Conservation (phyloP, 495 filamentous ascomycete species). For the Trichoderma erinaceum region DNA sequence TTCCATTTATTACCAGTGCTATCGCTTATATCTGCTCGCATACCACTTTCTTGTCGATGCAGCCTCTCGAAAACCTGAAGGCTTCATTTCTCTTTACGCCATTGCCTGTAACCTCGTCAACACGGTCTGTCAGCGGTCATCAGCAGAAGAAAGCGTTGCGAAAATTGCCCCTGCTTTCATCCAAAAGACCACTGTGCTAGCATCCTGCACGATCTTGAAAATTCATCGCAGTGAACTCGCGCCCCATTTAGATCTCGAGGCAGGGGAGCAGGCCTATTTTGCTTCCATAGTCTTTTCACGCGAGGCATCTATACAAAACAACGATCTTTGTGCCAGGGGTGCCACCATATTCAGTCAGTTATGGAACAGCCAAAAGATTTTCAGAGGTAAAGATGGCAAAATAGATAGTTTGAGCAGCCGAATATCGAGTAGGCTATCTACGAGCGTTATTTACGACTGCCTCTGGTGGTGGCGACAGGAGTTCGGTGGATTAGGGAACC, state of each 20-base stretch:
- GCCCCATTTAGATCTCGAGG: constrained; percentile 29
- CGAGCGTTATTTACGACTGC: constrained; percentile 40
- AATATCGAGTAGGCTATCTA: constrained; percentile 38
- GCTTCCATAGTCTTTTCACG: constrained; percentile 35
- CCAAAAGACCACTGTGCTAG: constrained; percentile 30
- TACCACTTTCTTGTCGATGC: constrained; percentile 41
- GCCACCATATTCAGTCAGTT: constrained; percentile 33
- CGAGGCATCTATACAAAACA: constrained; percentile 34
- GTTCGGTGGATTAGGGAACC: constrained; percentile 30
- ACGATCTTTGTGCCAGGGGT: constrained; percentile 34
- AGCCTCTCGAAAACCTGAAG: constrained; percentile 26
- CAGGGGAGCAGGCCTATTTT: constrained; percentile 32
- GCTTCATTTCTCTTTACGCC: constrained; percentile 30
- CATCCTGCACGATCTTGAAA: constrained; percentile 33
- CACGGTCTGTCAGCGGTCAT: constrained; percentile 18
- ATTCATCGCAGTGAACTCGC: constrained; percentile 35
- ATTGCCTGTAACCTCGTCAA: constrained; percentile 37
- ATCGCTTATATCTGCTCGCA: constrained; percentile 34
- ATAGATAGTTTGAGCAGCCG: constrained; percentile 32
- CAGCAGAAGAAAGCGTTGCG: constrained; percentile 20
- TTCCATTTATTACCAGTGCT: constrained; percentile 30
- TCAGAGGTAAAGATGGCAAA: constrained; percentile 37
- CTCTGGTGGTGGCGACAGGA: constrained; percentile 49
- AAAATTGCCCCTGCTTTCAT: constrained; percentile 31
- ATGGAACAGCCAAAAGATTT: constrained; percentile 43